Evolutionary conservation across 2,329 filamentous ascomycete species (phyloP), one percentile per base, ranked within the genome.

Genomic region (Fusarium oligoseptatum): DNA sequence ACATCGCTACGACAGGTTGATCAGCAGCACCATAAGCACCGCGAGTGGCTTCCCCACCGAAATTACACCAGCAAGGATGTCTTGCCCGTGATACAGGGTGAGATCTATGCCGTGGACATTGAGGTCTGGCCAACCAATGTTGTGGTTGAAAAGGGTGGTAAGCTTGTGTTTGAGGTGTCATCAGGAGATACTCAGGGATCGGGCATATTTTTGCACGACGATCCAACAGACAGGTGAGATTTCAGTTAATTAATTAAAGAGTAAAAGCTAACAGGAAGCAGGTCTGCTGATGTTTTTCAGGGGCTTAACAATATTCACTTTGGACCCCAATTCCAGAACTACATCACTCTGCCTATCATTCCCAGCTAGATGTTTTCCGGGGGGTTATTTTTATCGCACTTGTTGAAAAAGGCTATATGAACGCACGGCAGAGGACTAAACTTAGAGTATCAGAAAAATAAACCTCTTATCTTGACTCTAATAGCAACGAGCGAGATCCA

Each of bases 121-220:
- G 91, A 92, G 78, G 79, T 92, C 0, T 92, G 90, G 91, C 90
- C 91, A 0, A 92, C 90, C 0, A 91, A 90, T 69, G 89, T 92
- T 0, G 82, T 91, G 0, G 82, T 82, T 11, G 79, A 80, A 27
- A 78, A 79, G 37, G 89, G 89, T 0, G 87, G 85, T 0, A 86
- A 82, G 75, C 74, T 92, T 17, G 84, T 91, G 3, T 85, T 92
- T 48, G 89, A 92, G 79, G 83, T 92, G 3, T 80, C 84, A 7
- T 85, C 83, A 50, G 87, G 87, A 2, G 90, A 92, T 80, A 92
- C 90, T 0, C 89, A 91, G 71, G 90, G 90, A 1, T 86, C 84
- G 37, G 90, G 89, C 0, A 84, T 90, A 27, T 91, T 91, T 78
- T 80, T 82, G 71, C 90, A 92, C 75, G 83, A 85, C 27, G 84